Evolutionary conservation across 495 filamentous ascomycete genomes (phyloP), one percentile per base, ranked within the genome.

Genomic region (Hapsidospora chrysogenum): DNA sequence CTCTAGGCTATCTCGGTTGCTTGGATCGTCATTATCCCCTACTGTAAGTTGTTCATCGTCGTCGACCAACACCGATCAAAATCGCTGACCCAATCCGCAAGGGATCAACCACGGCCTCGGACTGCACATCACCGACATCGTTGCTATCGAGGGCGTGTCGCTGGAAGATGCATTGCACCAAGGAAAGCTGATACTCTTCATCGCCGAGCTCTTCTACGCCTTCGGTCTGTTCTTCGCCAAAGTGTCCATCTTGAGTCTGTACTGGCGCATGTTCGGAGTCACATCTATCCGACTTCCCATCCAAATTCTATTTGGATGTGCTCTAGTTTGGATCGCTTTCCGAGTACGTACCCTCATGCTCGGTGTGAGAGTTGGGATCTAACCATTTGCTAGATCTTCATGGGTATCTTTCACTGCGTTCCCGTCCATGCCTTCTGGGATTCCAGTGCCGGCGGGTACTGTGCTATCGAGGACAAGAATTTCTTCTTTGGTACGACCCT

Each of bases 401-500:
- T 33, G 15, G 31, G 31, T 20, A 33, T 33, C 31, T 19, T 33
- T 33, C 16, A 33, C 31, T 33, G 31, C 31, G 17, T 33, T 33
- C 31, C 31, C 19, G 31, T 33, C 31, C 15, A 33, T 16, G 31
- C 31, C 17, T 33, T 33, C 31, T 33, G 31, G 31, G 31, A 33
- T 20, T 18, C 17, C 31, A 33, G n/a, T 33, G 31, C 31, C 31
- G 31, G 14, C 15, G 31, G 31, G 15, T 33, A 33, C 31, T 33
- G 31, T 33, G 31, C 31, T 11, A 33, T 33, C 19, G 15, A 33
- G 31, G 31, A 33, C 31, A 36, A 36, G 34, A 36, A 29, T 11
- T 26, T 36, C 18, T 60, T 54, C 36, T 52, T 61, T 17, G 53
- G 48, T 2, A 49, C 50, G 20, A 48, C 58, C 14, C 49, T 60